These are phyloP conservation scores for Tricharina praecox DNA, from an alignment of 495 filamentous ascomycete species.

Conservation along the genomic window DNA sequence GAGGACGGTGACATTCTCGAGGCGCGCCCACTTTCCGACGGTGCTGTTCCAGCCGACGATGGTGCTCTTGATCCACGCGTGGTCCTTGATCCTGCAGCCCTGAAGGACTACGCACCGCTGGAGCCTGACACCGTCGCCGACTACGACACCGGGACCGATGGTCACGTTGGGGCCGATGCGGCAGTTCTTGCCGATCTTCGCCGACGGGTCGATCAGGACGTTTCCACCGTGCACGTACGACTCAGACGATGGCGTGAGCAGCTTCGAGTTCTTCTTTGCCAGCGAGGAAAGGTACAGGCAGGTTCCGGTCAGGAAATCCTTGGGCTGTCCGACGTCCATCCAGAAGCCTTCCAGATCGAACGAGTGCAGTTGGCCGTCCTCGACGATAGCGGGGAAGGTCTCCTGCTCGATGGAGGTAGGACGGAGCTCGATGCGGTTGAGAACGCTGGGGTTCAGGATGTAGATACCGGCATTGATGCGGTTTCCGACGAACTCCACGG, in stretches of 20 bases:
- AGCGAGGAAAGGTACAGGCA: conserved; percentile 93
- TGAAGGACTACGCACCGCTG: conserved; percentile 85
- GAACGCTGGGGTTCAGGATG: conserved; percentile 86
- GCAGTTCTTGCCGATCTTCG: conserved; percentile 97
- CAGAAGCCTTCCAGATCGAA: conserved; percentile 98
- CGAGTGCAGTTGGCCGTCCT: conserved; percentile 84
- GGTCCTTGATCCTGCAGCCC: conserved; percentile 90
- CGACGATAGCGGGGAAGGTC: conserved; percentile 90
- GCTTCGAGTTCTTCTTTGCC: conserved; percentile 78
- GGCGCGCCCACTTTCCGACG: conserved; percentile 83
- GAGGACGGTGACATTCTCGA: conserved; percentile 94
- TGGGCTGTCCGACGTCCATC: conserved; percentile 99
- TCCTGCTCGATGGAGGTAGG: conserved; percentile 99
- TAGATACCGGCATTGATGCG: conserved; percentile 99
- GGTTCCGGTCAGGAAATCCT: conserved; percentile 93
- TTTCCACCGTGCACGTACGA: conserved; percentile 88
- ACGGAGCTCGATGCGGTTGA: conserved; percentile 83
- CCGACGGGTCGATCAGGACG: conserved; percentile 85
- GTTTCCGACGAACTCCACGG: conserved; percentile 97
- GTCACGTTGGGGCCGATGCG: conserved; percentile 96
- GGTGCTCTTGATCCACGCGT: conserved; percentile 97
- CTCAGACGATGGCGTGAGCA: conserved; percentile 56
- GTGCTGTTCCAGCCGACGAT: conserved; percentile 99
- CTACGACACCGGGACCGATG: conserved; percentile 83
- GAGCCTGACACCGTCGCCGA: conserved; percentile 87